A percentile compares a stretch with the other conserved stretches of the same genome.
Conservation (phyloP, 2,329 filamentous ascomycete species). For the Fusarium circinatum region DNA sequence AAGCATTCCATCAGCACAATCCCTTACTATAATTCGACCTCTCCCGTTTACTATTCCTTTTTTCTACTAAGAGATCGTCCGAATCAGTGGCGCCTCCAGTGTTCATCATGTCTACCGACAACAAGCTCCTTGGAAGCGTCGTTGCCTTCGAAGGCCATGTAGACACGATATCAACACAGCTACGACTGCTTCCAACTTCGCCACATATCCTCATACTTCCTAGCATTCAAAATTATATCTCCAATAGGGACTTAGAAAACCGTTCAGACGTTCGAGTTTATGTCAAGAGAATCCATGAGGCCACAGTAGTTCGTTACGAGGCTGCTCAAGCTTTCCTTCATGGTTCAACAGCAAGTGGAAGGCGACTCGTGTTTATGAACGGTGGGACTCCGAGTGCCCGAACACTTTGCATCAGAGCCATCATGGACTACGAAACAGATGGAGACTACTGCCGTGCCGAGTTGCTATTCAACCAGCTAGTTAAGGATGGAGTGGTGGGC, state of each 20-base stretch:
- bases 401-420: conserved; percentile 63
- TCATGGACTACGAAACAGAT: conserved; percentile 62
- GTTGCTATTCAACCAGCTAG: conserved; percentile 60
- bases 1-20: conserved; percentile 24
- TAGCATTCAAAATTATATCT: conserved; percentile 59
- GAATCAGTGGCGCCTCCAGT: conserved; percentile 25
- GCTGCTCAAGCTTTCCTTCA: conserved; percentile 63
- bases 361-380: conserved; percentile 68
- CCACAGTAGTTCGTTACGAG: conserved; percentile 58
- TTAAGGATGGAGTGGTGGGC: conserved; percentile 60
- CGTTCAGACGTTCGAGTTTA: conserved; percentile 49
- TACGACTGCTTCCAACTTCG: conserved; percentile 68
- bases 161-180: conserved; percentile 66
- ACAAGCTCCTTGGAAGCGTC: conserved; percentile 57
- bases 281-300: conserved; percentile 63
- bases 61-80: conserved; percentile 12
- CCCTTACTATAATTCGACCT: conserved; percentile 18
- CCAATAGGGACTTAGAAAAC: conserved; percentile 43
- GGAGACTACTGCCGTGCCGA: conserved; percentile 63
- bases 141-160: conserved; percentile 69
- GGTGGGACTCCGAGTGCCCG: conserved; percentile 67
- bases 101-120: conserved; percentile 41
- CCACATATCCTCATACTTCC: conserved; percentile 68
- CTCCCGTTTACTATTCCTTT: conserved; percentile 1
- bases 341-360: conserved; percentile 56